Base-by-base conservation (phyloP, 345 rosid genomes). In the Populus pruinosa region DNA sequence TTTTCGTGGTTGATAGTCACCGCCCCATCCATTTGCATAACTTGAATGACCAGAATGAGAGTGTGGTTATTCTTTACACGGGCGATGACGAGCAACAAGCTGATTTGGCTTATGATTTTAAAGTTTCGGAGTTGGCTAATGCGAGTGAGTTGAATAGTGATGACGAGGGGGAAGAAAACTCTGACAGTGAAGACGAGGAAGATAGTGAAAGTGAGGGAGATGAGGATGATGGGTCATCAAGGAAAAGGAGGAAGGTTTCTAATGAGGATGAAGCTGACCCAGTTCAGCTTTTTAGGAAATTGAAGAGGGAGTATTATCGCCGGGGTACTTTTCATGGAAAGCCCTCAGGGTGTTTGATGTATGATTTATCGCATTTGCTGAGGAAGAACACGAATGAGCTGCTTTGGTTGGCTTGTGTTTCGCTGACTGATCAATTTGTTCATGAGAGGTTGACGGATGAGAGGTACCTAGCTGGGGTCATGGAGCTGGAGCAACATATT, bases 401-500 rank as follows among this genome's bases (percentile, higher is more conserved):
- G 86, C 88, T 96, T 17, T 96, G 99, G 98, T 73, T 96, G 77
- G 97, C 99, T 82, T 96, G 98, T 81, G 92, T 96, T 81, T 91
- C 98, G 0, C 82, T 93, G 75, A 88, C 99, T 53, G 98, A 94
- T 86, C 99, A 96, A 84, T 94, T 96, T 75, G 95, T 94, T 65
- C 97, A 96, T 20, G 98, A 92, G 89, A 89, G 97, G 84, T 73
- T 96, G 56, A 92, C 98, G 4, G 97, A 92, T 80, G 98, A 96
- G 84, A 91, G 99, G 90, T 96, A 94, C 76, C 93, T 90, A 83
- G 97, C 91, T 69, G 97, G 97, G 21, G 97, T 94, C 44, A 96
- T 92, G 97, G 99, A 92, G 91, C 98, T 96, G 74, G 98, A 96
- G 85, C 97, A 96, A 75, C 97, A 93, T 56, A 91, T 93, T 71